A percentile compares a stretch with the other conserved stretches of the same genome.
Conservation (phyloP, 1,139 yeast species). For the Saccharomyces hybrid region DNA sequence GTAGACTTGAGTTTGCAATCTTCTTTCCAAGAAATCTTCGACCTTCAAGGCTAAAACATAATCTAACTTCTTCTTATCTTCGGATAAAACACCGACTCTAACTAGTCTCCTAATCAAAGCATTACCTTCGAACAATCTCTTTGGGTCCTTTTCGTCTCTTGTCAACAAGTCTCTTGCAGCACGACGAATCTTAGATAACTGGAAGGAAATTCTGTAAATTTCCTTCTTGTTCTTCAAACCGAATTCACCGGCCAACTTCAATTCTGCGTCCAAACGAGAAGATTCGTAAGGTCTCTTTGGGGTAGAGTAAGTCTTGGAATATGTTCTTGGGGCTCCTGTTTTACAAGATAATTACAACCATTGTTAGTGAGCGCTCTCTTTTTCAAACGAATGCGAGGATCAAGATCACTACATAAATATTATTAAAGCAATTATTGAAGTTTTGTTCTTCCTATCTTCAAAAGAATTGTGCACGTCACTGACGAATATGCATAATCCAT, state of each 20-base stretch:
- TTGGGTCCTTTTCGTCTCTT: slow-evolving; percentile 99
- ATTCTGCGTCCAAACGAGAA: slow-evolving; percentile 98
- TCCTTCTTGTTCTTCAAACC: slow-evolving; percentile 99
- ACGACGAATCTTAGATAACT: slow-evolving; percentile 99
- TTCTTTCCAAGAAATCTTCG: slow-evolving; percentile 99
- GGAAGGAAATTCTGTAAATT: slow-evolving; percentile 60
- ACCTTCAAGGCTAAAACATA: slow-evolving; percentile 94
- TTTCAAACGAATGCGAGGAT: slow-evolving; percentile 5
- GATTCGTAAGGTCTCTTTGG: slow-evolving; percentile 98
- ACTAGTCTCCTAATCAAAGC: slow-evolving; percentile 57
- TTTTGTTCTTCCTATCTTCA: background rate
- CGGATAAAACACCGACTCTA: slow-evolving; percentile 91
- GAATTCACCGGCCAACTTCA: slow-evolving; percentile 98
- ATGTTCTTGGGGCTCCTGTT: slow-evolving; percentile 92
- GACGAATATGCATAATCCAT: background rate
- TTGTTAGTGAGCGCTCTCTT: slow-evolving; percentile 7
- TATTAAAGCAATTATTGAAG: background rate
- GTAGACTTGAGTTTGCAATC: slow-evolving; percentile 99
- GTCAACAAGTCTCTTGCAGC: slow-evolving; percentile 99
- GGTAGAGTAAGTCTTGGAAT: slow-evolving; percentile 98
- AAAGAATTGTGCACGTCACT: background rate
- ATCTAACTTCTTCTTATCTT: slow-evolving; percentile 99
- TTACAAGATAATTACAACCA: slow-evolving; percentile 8
- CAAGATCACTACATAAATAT: slow-evolving; percentile 6
- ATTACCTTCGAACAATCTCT: slow-evolving; percentile 99